Evolutionary conservation across 768 basidiomycete species (phyloP).

Genomic region (Amanita molliuscula): DNA sequence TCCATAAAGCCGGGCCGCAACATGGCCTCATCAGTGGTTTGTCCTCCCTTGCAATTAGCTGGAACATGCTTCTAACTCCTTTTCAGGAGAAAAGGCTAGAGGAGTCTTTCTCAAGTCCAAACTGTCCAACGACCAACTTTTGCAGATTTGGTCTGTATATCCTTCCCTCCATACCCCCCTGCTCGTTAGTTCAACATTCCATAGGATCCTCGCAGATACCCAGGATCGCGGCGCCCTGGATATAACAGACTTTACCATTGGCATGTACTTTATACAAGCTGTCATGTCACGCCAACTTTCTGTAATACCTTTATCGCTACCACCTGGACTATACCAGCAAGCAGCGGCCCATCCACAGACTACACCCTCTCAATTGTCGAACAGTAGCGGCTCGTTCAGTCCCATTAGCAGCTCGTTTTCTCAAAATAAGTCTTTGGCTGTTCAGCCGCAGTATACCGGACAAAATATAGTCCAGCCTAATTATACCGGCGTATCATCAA

Average conservation of each 20-base stretch:
- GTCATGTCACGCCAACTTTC: slow-evolving; percentile 72
- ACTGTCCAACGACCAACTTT: slow-evolving; percentile 75
- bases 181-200: slow-evolving; percentile 3
- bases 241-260: slow-evolving; percentile 85
- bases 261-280: slow-evolving; percentile 95
- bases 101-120: slow-evolving; percentile 89
- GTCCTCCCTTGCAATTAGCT: slow-evolving; percentile 12
- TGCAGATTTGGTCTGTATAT: slow-evolving; percentile 76
- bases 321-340: slow-evolving; percentile 80
- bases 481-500: slow-evolving; percentile 28
- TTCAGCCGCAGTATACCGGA: slow-evolving; percentile 61
- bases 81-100: slow-evolving; percentile 74
- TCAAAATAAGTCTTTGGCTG: slow-evolving; percentile 17
- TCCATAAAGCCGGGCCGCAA: slow-evolving; percentile 57
- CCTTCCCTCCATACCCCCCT: neutral
- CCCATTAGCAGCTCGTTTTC: slow-evolving; percentile 36
- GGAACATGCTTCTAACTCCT: neutral
- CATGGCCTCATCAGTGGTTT: slow-evolving; percentile 74
- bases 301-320: slow-evolving; percentile 63
- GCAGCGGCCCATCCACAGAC: slow-evolving; percentile 37
- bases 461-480: slow-evolving; percentile 41
- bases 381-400: slow-evolving; percentile 51
- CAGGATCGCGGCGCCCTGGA: slow-evolving; percentile 87
- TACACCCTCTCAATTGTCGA: slow-evolving; percentile 46
- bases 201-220: slow-evolving; percentile 91